phyloP scores from a whole-genome alignment of 2,329 filamentous ascomycete genomes.

The Colletotrichum sublineola region DNA sequence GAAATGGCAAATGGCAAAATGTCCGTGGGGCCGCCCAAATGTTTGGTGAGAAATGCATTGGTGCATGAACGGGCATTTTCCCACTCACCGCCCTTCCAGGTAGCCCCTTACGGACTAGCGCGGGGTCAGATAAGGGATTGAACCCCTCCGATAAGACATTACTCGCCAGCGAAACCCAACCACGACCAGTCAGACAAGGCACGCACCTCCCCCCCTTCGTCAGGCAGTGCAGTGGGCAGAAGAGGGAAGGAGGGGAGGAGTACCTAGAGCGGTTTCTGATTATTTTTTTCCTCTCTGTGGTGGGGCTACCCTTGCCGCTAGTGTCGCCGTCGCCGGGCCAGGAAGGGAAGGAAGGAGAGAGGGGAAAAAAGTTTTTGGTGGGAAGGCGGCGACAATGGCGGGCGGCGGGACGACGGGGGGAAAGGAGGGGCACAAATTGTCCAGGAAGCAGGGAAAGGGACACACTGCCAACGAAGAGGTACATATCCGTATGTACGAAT shows the following conservation, averaged over 20 bases:
- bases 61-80: constrained; percentile 44
- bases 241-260: constrained; percentile 41
- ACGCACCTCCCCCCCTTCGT: not conserved
- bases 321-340: constrained; percentile 42
- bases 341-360: constrained; percentile 16
- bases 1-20: constrained; percentile 26
- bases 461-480: not conserved
- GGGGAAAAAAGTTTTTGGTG: constrained; percentile 45
- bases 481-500: not conserved
- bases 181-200: constrained; percentile 12
- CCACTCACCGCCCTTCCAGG: constrained; percentile 47
- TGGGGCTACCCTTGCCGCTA: constrained; percentile 41
- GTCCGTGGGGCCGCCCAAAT: constrained; percentile 6
- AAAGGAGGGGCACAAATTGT: not conserved
- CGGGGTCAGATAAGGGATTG: constrained; percentile 44
- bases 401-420: not conserved
- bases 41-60: constrained; percentile 29
- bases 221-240: constrained; percentile 6
- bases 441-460: not conserved
- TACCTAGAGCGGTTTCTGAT: constrained; percentile 32
- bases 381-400: constrained; percentile 26
- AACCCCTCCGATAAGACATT: constrained; percentile 47
- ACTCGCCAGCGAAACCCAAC: constrained; percentile 41
- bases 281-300: constrained; percentile 39
- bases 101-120: constrained; percentile 43